phyloP scores from a whole-genome alignment of 1,139 yeast species.

The Kodamaea arcana region DNA sequence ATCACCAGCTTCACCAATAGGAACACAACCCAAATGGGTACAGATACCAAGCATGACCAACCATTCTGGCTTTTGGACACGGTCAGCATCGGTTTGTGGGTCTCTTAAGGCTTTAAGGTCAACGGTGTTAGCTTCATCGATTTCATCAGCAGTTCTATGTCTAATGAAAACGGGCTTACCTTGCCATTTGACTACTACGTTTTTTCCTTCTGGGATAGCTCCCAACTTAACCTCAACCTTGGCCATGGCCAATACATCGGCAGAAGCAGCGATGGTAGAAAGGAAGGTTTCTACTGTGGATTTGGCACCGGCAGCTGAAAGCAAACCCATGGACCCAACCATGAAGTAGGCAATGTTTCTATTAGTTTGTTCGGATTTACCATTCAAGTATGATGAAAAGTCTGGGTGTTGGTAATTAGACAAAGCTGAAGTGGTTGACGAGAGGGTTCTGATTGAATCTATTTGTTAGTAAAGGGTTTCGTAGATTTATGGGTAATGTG shows the following conservation, averaged over 20 bases:
- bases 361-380: constrained; percentile 63
- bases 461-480: constrained; percentile 13
- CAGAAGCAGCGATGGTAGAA: constrained; percentile 93
- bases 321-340: constrained; percentile 94
- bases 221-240: constrained; percentile 96
- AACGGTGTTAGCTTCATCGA: constrained; percentile 86
- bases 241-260: constrained; percentile 99
- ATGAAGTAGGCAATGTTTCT: constrained; percentile 94
- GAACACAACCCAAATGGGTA: constrained; percentile 99
- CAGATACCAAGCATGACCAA: constrained; percentile 98
- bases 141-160: constrained; percentile 94
- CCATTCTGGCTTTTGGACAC: constrained; percentile 98
- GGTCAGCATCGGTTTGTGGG: constrained; percentile 88
- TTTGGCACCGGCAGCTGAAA: constrained; percentile 95
- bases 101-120: constrained; percentile 80
- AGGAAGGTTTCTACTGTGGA: constrained; percentile 96
- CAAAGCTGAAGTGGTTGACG: constrained; percentile 49
- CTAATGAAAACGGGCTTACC: constrained; percentile 99
- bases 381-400: constrained; percentile 76
- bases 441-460: constrained; percentile 27
- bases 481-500: too few species aligned
- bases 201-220: constrained; percentile 96
- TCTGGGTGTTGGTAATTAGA: constrained; percentile 92
- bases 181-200: constrained; percentile 98
- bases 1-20: constrained; percentile 99